Percentiles rank a stretch among this genome's conserved stretches.
Evolutionary conservation across 1,284 basidiomycete species (phyloP).

Genomic region (Tetrapyrgos nigripes): DNA sequence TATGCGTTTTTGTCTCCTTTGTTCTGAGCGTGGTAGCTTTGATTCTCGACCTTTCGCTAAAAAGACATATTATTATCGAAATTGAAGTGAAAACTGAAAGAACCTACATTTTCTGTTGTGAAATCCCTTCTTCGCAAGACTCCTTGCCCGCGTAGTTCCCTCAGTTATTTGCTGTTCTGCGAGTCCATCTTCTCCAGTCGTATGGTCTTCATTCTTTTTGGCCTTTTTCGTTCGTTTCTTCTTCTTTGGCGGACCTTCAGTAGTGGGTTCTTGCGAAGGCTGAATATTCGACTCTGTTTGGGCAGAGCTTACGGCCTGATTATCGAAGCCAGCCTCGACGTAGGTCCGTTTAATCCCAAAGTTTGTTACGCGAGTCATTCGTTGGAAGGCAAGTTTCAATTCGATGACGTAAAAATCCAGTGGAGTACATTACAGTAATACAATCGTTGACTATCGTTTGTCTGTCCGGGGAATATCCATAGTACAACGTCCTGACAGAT

Average conservation of each 20-base stretch:
- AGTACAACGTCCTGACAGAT: slow-evolving; percentile 25
- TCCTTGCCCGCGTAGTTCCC: slow-evolving; percentile 23
- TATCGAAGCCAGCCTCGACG: slow-evolving; percentile 64
- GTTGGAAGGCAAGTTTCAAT: slow-evolving; percentile 1
- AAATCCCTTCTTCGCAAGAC: slow-evolving; percentile 28
- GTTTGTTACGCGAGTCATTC: slow-evolving; percentile 81
- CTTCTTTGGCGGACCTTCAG: slow-evolving; percentile 41
- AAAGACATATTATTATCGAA: slow-evolving; percentile 12
- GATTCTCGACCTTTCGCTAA: slow-evolving; percentile 11
- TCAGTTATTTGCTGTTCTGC: slow-evolving; percentile 29
- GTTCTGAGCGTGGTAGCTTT: slow-evolving; percentile 51
- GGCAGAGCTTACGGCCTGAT: slow-evolving; percentile 4
- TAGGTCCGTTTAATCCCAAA: slow-evolving; percentile 75
- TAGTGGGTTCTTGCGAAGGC: slow-evolving; percentile 12
- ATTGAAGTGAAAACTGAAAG: slow-evolving; percentile 12
- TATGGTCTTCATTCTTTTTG: slow-evolving; percentile 38
- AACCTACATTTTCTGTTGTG: slow-evolving; percentile 19
- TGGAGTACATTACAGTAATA: not conserved
- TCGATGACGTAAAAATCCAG: not conserved
- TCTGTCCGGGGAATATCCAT: too few species aligned
- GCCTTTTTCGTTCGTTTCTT: slow-evolving; percentile 46
- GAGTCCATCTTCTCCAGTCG: slow-evolving; percentile 25
- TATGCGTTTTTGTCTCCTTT: slow-evolving; percentile 71
- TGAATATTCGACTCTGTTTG: slow-evolving; percentile 7
- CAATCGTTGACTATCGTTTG: slow-evolving; percentile 4